These are phyloP conservation scores for Phytophthora ramorum DNA, from an alignment of 352 stramenopile species.

Conservation along the genomic window DNA sequence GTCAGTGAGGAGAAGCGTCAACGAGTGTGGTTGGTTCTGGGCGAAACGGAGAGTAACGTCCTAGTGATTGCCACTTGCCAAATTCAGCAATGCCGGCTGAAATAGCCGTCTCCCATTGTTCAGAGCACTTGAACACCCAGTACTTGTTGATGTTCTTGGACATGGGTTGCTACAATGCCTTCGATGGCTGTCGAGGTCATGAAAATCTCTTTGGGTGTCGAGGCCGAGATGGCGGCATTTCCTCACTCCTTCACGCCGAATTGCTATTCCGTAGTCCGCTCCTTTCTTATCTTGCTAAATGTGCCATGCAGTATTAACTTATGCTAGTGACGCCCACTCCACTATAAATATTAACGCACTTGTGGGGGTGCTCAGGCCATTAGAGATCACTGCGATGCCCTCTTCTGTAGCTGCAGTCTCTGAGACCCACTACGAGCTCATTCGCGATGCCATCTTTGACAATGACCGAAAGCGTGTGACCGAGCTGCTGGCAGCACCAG, in stretches of 20 bases:
- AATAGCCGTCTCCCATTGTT: constrained; percentile 19
- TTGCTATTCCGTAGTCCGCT: not conserved
- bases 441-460: constrained; percentile 81
- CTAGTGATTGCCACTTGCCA: constrained; percentile 3
- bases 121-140: not conserved
- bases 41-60: constrained; percentile 34
- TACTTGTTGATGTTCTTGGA: not conserved
- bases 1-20: not conserved
- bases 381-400: constrained; percentile 11
- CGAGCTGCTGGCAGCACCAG: constrained; percentile 44
- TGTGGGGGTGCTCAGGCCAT: not conserved
- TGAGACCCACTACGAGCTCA: constrained; percentile 67
- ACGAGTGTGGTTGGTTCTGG: constrained; percentile 4
- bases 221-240: no score
- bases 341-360: constrained; percentile 26
- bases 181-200: not conserved
- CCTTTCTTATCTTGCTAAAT: constrained; percentile 4
- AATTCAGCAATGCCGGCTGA: constrained; percentile 24
- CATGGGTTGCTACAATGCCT: not conserved
- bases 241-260: not conserved
- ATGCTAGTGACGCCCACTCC: not conserved
- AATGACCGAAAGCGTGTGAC: constrained; percentile 56
- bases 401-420: constrained; percentile 13
- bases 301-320: not conserved
- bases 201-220: not conserved